Percentiles rank a stretch among this genome's conserved stretches.
These are phyloP conservation scores for Helichrysum umbraculigerum DNA, from an alignment of 129 eudicot species.

Conservation along the genomic window DNA sequence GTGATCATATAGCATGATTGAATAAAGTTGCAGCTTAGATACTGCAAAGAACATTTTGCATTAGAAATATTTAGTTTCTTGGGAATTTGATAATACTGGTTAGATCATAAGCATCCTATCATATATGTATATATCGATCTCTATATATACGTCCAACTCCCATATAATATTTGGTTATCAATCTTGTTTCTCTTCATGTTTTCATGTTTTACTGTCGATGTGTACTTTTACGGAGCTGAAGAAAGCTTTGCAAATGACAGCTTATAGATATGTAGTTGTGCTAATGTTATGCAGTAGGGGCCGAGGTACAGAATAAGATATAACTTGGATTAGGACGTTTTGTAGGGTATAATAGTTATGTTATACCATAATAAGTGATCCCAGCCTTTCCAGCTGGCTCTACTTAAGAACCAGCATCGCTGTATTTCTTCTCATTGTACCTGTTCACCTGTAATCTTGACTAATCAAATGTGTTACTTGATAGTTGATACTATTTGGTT, in stretches of 20 bases:
- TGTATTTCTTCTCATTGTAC: neutral
- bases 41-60: neutral
- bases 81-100: slow-evolving; percentile 6
- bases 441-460: neutral
- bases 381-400: neutral
- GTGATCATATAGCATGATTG: slow-evolving; percentile 11
- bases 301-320: neutral
- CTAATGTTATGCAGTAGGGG: slow-evolving; percentile 16
- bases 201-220: neutral
- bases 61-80: neutral
- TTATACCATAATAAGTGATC: neutral
- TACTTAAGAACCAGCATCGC: neutral
- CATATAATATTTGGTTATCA: neutral
- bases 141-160: neutral
- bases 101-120: neutral
- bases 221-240: neutral
- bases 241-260: slow-evolving; percentile 12
- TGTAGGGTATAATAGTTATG: slow-evolving; percentile 17
- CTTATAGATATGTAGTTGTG: neutral
- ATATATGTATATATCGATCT: neutral
- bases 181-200: neutral
- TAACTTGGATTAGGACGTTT: neutral
- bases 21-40: slow-evolving; percentile 8
- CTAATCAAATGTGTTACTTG: too few species aligned
- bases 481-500: neutral